Percentiles rank a stretch among this genome's conserved stretches.
Evolutionary conservation across 257 asterid genomes (phyloP).

Genomic region (Marsdenia floribunda): DNA sequence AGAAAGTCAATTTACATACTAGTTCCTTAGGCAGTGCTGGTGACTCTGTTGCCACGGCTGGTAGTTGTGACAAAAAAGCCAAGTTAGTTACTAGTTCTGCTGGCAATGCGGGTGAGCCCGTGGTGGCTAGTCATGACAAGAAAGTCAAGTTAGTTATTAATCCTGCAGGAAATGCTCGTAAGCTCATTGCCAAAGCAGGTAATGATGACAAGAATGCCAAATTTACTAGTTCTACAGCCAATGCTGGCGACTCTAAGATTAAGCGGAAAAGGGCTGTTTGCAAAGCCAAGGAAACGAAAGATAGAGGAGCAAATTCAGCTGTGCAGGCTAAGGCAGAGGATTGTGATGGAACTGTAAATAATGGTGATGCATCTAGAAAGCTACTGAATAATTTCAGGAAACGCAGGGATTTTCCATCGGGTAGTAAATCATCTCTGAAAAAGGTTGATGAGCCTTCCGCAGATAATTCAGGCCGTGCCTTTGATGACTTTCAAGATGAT

Average conservation of each 20-base stretch:
- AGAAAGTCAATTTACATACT: constrained; percentile 22
- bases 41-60: constrained; percentile 23
- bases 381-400: constrained; percentile 40
- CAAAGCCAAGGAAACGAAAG: constrained; percentile 33
- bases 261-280: constrained; percentile 37
- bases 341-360: constrained; percentile 27
- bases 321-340: constrained; percentile 30
- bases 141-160: constrained; percentile 20
- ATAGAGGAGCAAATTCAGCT: constrained; percentile 29
- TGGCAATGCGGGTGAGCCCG: not conserved
- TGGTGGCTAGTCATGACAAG: constrained; percentile 30
- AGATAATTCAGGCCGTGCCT: constrained; percentile 37
- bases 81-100: constrained; percentile 14
- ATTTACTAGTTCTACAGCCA: constrained; percentile 24
- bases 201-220: constrained; percentile 27
- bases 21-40: not conserved
- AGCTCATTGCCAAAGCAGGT: constrained; percentile 22
- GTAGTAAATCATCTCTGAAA: constrained; percentile 33
- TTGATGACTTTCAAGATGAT: constrained; percentile 54
- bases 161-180: not conserved
- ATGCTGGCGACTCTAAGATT: constrained; percentile 28
- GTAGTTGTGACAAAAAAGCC: constrained; percentile 27
- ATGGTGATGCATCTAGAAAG: constrained; percentile 39
- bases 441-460: constrained; percentile 38
- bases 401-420: constrained; percentile 36